phyloP scores from a whole-genome alignment of 768 basidiomycete genomes.

The Leccinellum albellum region DNA sequence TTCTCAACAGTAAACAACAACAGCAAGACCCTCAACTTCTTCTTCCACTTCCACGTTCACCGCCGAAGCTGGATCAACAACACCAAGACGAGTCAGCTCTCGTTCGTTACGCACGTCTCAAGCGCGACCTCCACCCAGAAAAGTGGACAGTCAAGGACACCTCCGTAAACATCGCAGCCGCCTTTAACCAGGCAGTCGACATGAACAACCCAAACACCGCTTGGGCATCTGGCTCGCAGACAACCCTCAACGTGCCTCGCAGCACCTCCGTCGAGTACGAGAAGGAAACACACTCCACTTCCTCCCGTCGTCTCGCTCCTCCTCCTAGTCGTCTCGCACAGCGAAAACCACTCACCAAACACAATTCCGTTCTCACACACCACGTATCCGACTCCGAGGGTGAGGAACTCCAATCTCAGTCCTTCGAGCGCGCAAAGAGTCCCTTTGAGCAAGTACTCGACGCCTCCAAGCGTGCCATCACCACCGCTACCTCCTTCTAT shows the following conservation, averaged over 20 bases:
- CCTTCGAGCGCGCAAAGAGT: slow-evolving; percentile 54
- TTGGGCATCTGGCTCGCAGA: slow-evolving; percentile 62
- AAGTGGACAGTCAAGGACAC: slow-evolving; percentile 79
- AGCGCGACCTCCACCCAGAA: slow-evolving; percentile 54
- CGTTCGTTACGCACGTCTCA: slow-evolving; percentile 45
- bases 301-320: slow-evolving; percentile 54
- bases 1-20: slow-evolving; percentile 59
- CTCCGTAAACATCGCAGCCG: slow-evolving; percentile 81
- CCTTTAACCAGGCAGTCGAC: slow-evolving; percentile 68
- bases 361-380: slow-evolving; percentile 40
- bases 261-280: slow-evolving; percentile 83
- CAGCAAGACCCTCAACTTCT: slow-evolving; percentile 38
- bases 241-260: slow-evolving; percentile 50
- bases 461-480: slow-evolving; percentile 48
- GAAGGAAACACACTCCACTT: slow-evolving; percentile 53
- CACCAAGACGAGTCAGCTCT: slow-evolving; percentile 44
- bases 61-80: slow-evolving; percentile 33
- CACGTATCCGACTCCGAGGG: slow-evolving; percentile 70
- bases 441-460: slow-evolving; percentile 63
- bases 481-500: slow-evolving; percentile 56
- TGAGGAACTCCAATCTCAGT: slow-evolving; percentile 40
- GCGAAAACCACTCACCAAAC: slow-evolving; percentile 51
- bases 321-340: slow-evolving; percentile 51
- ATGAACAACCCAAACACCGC: slow-evolving; percentile 54
- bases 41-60: slow-evolving; percentile 30